Evolutionary conservation across 1,284 basidiomycete genomes (phyloP).

Genomic region (Sanghuangporus weigelae): DNA sequence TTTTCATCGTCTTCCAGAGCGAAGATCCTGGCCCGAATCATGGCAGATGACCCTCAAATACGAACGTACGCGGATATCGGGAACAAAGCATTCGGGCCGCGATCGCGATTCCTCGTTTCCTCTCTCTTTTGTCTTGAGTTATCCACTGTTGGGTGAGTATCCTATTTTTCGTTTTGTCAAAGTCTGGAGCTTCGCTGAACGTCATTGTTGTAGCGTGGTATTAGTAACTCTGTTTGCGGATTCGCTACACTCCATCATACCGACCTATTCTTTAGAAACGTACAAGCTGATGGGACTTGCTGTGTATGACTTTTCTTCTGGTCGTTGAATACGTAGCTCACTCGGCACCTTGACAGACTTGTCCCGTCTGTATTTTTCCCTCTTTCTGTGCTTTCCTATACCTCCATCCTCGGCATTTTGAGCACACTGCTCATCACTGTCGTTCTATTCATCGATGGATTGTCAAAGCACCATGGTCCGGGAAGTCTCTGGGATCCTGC

Average conservation of each 20-base stretch:
- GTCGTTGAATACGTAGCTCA: not conserved
- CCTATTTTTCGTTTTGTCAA: constrained; percentile 4
- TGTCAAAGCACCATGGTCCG: constrained; percentile 72
- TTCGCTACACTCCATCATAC: constrained; percentile 71
- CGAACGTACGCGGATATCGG: constrained; percentile 88
- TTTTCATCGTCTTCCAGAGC: constrained; percentile 45
- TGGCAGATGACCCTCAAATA: constrained; percentile 63
- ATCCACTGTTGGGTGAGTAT: constrained; percentile 66
- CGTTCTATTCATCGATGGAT: constrained; percentile 83
- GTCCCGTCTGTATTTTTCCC: constrained; percentile 84
- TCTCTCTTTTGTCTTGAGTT: constrained; percentile 80
- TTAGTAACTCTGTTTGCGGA: constrained; percentile 86
- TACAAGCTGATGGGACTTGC: constrained; percentile 76
- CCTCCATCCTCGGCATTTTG: constrained; percentile 79
- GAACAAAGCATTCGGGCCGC: constrained; percentile 77
- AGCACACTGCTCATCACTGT: constrained; percentile 75
- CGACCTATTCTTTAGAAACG: constrained; percentile 56
- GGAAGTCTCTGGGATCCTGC: constrained; percentile 80
- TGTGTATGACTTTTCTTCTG: constrained; percentile 44
- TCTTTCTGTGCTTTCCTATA: constrained; percentile 77
- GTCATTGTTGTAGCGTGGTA: constrained; percentile 52
- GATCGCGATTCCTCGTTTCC: constrained; percentile 64
- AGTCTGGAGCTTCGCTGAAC: not conserved
- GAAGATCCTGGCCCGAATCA: constrained; percentile 77
- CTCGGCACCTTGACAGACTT: constrained; percentile 40